Conservation (phyloP, 306 rosid genomes). For the Begonia masoniana region DNA sequence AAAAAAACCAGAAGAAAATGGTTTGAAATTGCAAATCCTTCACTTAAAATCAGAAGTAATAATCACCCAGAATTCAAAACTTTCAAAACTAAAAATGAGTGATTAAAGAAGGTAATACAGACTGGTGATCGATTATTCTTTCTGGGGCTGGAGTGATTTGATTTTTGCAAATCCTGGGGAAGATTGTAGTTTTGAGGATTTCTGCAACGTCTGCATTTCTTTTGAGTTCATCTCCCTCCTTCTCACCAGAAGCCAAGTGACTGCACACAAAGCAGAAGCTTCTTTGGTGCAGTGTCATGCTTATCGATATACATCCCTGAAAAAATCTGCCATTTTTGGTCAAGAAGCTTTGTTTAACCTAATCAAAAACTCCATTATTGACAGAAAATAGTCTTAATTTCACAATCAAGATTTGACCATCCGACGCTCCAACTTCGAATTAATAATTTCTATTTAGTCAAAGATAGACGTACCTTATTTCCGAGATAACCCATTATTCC, state of each 20-base stretch:
- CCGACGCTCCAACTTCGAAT: too few relatives aligned
- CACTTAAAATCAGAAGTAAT: too few relatives aligned
- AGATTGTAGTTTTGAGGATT: slow-evolving; percentile 61
- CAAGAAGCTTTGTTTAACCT: too few relatives aligned
- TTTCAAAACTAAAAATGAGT: too few relatives aligned
- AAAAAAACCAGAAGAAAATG: neutral
- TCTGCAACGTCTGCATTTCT: slow-evolving; percentile 78
- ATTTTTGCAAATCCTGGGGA: slow-evolving; percentile 62
- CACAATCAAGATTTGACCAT: too few relatives aligned
- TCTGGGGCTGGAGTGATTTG: slow-evolving; percentile 49
- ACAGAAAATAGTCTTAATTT: too few relatives aligned
- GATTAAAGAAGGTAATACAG: slow-evolving; percentile 8
- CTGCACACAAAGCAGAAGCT: slow-evolving; percentile 89
- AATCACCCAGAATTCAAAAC: too few relatives aligned
- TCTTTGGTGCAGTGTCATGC: slow-evolving; percentile 88
- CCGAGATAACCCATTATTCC: slow-evolving; percentile 93
- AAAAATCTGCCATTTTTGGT: slow-evolving; percentile 2
- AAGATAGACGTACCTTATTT: slow-evolving; percentile 46
- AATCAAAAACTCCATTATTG: too few relatives aligned
- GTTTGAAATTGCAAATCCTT: too few relatives aligned
- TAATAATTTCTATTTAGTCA: neutral
- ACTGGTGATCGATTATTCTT: slow-evolving; percentile 76
- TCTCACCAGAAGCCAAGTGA: slow-evolving; percentile 97
- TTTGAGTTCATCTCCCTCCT: slow-evolving; percentile 81
- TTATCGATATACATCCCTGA: slow-evolving; percentile 95